Base-by-base conservation (phyloP, 1,139 yeast species). In the Geotrichum fermentans region DNA sequence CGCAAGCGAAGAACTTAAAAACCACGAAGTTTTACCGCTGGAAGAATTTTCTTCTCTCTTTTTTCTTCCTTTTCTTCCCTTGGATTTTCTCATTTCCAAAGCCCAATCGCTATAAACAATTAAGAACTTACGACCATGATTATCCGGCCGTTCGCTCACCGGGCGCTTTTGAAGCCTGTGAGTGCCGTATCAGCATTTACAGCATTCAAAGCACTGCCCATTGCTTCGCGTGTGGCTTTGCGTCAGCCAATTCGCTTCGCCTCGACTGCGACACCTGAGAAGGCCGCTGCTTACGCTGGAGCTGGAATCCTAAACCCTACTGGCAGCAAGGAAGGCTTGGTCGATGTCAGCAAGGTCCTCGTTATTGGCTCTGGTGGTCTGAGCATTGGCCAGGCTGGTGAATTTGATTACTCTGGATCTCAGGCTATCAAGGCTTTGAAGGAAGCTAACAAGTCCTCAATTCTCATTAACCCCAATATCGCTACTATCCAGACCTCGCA, bases 321-420 rank as follows among this genome's bases (percentile, higher is more conserved):
- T 62, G 67, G 69, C 34, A 78, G 73, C 55, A 74, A 73, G 50
- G 71, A 75, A 54, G 72, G 75, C 50, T 72, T 87, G 53, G 96
- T 89, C 42, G 95, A 90, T 57, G 96, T 89, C 44, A 75, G 82
- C 54, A 87, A 88, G 61, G 97, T 92, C 18, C 78, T 92, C 56
- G 89, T 92, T 52, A 85, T 92, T 64, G 98, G 98, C 20, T 90
- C 97, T 3, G 99, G 99, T 64, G 99, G 98, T 42, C 76, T 92
- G 54, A 86, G 96, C 48, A 92, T 92, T 65, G 99, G 99, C 51
- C 99, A 92, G 71, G 99, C 99, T 42, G 99, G 99, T 61, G 99
- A 92, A 70, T 92, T 92, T 61, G 99, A 92, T 69, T 92, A 92
- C 71, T 87, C 96, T 36, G 68, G 60, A 92, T 94, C 56, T 83